These are phyloP conservation scores for Hymenotorrendiella dingleyae DNA, from an alignment of 2,329 filamentous ascomycete genomes.

Conservation along the genomic window DNA sequence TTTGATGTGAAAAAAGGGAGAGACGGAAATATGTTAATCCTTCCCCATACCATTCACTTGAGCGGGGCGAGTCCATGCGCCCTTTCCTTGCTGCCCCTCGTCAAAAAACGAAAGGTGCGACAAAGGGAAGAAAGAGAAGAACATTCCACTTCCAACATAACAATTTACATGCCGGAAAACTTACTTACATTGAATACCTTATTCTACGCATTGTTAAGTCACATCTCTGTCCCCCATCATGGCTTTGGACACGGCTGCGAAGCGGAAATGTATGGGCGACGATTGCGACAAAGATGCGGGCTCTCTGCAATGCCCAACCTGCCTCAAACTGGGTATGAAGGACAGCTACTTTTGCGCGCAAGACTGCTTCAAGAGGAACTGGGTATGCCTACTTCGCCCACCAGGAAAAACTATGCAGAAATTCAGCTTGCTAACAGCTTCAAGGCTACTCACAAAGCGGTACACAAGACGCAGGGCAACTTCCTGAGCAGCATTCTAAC, in stretches of 20 bases:
- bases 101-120: slow-evolving; percentile 8
- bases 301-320: slow-evolving; percentile 87
- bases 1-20: no score
- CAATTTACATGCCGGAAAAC: no score
- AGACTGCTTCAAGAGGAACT: slow-evolving; percentile 98
- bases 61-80: no score
- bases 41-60: no score
- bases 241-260: background rate
- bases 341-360: slow-evolving; percentile 97
- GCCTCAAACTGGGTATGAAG: slow-evolving; percentile 78
- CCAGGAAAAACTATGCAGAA: no score
- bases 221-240: background rate
- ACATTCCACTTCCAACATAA: no score
- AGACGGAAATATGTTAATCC: no score
- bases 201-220: no score
- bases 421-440: slow-evolving; percentile 10
- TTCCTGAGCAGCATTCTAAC: slow-evolving; percentile 68
- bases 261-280: slow-evolving; percentile 63
- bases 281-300: slow-evolving; percentile 87
- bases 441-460: slow-evolving; percentile 73
- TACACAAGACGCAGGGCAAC: slow-evolving; percentile 76
- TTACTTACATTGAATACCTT: no score
- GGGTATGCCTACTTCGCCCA: slow-evolving; percentile 57
- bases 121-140: no score
- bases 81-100: slow-evolving; percentile 10